Conservation (phyloP, 768 basidiomycete genomes). For the Pisolithus orientalis region DNA sequence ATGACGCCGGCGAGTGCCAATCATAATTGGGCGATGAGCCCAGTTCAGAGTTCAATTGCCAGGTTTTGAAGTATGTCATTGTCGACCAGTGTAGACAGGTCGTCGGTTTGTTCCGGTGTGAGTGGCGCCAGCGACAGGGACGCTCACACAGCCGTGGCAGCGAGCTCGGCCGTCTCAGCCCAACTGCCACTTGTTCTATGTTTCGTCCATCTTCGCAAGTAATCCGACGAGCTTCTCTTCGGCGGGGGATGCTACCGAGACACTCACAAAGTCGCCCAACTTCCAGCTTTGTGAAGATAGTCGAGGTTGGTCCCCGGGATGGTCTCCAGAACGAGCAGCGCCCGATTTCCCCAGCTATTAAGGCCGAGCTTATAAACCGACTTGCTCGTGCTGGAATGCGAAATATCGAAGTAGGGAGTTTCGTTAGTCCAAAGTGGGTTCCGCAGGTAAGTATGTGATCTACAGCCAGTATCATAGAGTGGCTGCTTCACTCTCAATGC, state of each 20-base stretch:
- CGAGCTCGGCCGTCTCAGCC: no score
- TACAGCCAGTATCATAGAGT: neutral
- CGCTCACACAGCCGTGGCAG: no score
- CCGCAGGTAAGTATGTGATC: conserved; percentile 57
- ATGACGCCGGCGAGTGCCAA: no score
- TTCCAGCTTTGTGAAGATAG: conserved; percentile 38
- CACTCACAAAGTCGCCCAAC: neutral
- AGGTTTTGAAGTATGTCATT: no score
- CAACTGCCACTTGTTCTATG: neutral
- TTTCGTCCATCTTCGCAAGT: neutral
- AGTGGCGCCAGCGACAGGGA: no score
- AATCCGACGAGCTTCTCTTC: neutral
- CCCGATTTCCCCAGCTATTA: conserved; percentile 63
- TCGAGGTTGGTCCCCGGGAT: conserved; percentile 89
- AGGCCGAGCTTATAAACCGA: conserved; percentile 74
- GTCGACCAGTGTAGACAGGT: no score
- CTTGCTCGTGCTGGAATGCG: conserved; percentile 62
- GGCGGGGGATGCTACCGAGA: neutral
- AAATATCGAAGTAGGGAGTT: conserved; percentile 80
- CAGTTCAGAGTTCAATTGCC: no score
- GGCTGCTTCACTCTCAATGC: neutral
- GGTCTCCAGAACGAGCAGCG: conserved; percentile 87
- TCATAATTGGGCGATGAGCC: no score
- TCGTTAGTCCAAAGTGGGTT: conserved; percentile 91
- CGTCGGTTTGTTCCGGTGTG: no score